Evolutionary conservation across 257 asterid genomes (phyloP), one percentile per base, ranked within the genome.

Genomic region (Penstemon barbatus): DNA sequence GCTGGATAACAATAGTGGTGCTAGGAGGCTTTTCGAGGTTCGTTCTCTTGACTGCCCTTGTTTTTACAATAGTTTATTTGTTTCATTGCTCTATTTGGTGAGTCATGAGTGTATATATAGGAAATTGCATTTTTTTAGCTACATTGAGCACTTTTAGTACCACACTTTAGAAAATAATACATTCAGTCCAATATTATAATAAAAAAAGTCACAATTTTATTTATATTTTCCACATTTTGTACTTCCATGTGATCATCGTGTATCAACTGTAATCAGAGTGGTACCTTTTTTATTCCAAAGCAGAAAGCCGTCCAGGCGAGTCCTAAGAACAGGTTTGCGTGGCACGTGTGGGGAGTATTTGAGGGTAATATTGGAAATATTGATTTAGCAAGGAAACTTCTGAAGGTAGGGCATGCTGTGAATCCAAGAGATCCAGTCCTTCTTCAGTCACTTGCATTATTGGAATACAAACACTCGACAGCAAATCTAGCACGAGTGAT

Each of bases 311-410:
- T 93, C n/a, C 83, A 88, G 76, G 95, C 99, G 0, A 93, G 99
- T 80, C 99, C 96, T 0, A 93, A 93, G 85, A 93, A 93, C 65
- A 82, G 97, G 77, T 93, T 93, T 49, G 97, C 99, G 3, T 93
- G 99, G 99, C 99, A 90, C 19, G 99, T 93, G 3, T 93, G 97
- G 99, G 99, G 99, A 74, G 96, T 90, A 43, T 90, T 87, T 68
- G 99, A 93, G 79, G 87, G 87, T 38, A 87, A 81, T 74, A 70
- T 87, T 3, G 99, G 92, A 54, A 81, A 81, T 38, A 77, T 83
- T 9, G 89, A 90, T 42, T 77, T 83, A 59, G 97, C 96, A 15
- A 73, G 96, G 69, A 93, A 93, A 79, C 99, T 93, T 74, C 79
- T 93, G 42, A 89, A 81, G 76, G 90, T 90, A 49, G 97, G 99